Conservation (phyloP, 73 alveolate species). For the Stentor coeruleus region DNA sequence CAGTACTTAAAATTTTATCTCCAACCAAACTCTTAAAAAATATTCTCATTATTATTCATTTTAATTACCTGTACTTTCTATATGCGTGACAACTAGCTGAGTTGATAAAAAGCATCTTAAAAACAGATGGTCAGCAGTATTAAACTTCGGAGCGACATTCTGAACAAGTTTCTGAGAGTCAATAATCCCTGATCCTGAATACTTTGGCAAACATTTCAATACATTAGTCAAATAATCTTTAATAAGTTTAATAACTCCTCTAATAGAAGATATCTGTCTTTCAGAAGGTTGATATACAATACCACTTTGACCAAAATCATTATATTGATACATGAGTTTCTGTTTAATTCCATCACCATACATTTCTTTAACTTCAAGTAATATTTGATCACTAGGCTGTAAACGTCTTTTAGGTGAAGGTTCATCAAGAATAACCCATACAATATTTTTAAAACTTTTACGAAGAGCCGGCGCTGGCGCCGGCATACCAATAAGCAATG, state of each 20-base stretch:
- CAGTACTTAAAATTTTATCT: too few species aligned
- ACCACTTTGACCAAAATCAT: neutral
- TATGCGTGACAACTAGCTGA: neutral
- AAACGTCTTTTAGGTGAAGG: neutral
- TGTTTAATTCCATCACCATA: neutral
- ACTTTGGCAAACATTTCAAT: neutral
- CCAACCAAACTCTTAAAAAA: too few species aligned
- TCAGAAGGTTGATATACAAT: neutral
- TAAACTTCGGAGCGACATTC: neutral
- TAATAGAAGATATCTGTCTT: neutral
- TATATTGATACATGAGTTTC: neutral
- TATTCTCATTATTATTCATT: too few species aligned
- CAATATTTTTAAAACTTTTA: neutral
- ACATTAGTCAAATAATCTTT: neutral
- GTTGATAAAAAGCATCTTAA: neutral
- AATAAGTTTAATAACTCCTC: neutral
- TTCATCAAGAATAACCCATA: slow-evolving; percentile 18
- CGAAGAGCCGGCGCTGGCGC: slow-evolving; percentile 21
- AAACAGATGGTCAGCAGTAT: neutral
- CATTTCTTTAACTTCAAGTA: neutral
- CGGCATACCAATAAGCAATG: slow-evolving; percentile 45
- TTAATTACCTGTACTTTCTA: too few species aligned
- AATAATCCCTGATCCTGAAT: too few species aligned
- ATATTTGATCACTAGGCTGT: neutral
- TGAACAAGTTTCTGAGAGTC: neutral